Percentiles rank a stretch among this genome's conserved stretches.
These are phyloP conservation scores for Parachaetomium inaequale DNA, from an alignment of 495 filamentous ascomycete species.

Conservation along the genomic window DNA sequence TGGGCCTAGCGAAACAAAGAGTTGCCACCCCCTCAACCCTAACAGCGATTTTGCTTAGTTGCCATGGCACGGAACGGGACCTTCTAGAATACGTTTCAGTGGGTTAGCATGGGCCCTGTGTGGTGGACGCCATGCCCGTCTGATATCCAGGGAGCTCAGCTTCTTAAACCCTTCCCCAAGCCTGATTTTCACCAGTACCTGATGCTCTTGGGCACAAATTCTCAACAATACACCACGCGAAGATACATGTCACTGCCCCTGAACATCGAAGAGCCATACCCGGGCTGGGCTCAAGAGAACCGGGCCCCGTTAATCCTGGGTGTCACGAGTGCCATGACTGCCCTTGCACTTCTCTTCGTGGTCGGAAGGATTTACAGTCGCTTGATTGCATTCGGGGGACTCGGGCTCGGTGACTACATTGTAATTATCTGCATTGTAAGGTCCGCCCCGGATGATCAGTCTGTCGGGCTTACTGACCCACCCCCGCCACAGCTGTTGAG, in stretches of 20 bases:
- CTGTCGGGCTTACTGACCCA: not conserved
- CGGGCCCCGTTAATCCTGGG: constrained; percentile 22
- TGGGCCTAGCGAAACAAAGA: not conserved
- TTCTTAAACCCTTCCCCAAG: not conserved
- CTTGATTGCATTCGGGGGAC: constrained; percentile 12
- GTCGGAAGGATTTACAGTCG: constrained; percentile 23
- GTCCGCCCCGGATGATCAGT: not conserved
- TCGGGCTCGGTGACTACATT: constrained; percentile 20
- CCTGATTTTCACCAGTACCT: no score
- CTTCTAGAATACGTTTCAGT: no score
- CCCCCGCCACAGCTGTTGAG: constrained; percentile 3
- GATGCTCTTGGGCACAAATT: no score
- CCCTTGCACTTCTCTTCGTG: constrained; percentile 21
- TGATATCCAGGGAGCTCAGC: not conserved
- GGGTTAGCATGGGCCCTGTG: not conserved
- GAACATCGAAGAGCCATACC: constrained; percentile 6
- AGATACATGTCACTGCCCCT: constrained; percentile 13
- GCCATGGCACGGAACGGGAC: no score
- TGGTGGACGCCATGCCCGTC: not conserved
- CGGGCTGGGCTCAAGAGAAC: constrained; percentile 22
- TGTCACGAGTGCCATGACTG: constrained; percentile 17
- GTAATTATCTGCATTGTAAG: constrained; percentile 13
- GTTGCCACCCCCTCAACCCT: not conserved
- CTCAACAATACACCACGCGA: no score
- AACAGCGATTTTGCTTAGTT: not conserved